Conservation (phyloP, 257 asterid species). For the Sherardia arvensis region DNA sequence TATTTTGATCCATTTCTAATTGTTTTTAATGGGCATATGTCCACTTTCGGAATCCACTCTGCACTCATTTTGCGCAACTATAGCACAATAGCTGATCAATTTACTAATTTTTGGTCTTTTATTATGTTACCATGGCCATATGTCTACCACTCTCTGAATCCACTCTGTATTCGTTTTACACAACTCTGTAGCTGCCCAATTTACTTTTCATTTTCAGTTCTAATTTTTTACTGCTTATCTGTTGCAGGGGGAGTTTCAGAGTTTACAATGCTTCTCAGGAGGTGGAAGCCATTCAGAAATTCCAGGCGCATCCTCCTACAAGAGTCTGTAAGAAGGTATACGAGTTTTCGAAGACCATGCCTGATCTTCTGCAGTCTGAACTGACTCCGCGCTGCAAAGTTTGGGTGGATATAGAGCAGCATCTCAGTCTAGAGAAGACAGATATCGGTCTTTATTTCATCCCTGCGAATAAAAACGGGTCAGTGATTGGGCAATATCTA, state of each 20-base stretch:
- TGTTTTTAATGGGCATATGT: no score
- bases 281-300: constrained; percentile 16
- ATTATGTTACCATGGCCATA: not conserved
- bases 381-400: constrained; percentile 28
- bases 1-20: not conserved
- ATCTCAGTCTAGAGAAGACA: constrained; percentile 26
- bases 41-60: not conserved
- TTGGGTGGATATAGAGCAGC: constrained; percentile 31
- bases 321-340: constrained; percentile 31
- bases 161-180: not conserved
- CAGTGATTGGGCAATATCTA: not conserved
- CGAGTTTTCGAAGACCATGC: constrained; percentile 47
- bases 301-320: constrained; percentile 53
- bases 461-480: constrained; percentile 45
- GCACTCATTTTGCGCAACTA: no score
- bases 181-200: not conserved
- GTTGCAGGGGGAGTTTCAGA: constrained; percentile 52
- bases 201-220: not conserved
- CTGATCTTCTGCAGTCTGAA: constrained; percentile 41
- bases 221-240: constrained; percentile 2
- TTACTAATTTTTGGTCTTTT: no score
- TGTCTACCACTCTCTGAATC: not conserved
- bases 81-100: no score
- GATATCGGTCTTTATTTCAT: constrained; percentile 59
- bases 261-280: constrained; percentile 14